Evolutionary conservation across 2,329 filamentous ascomycete species (phyloP).

Genomic region (Paecilomyces sp.): DNA sequence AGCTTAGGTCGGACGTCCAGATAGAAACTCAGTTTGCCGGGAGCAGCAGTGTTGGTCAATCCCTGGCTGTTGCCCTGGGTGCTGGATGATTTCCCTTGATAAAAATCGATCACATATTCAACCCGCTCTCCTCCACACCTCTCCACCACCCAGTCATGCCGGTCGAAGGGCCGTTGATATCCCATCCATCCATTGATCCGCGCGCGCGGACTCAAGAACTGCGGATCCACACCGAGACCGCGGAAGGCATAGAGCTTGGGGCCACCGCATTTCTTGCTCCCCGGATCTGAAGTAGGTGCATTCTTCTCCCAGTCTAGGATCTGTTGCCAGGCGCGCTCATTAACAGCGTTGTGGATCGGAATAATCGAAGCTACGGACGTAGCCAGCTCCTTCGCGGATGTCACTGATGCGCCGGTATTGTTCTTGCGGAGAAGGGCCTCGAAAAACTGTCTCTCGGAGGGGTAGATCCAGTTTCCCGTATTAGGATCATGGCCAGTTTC

Average conservation of each 20-base stretch:
- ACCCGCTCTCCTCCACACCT: conserved; percentile 67
- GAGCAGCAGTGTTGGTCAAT: conserved; percentile 22
- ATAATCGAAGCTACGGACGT: conserved; percentile 86
- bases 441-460: conserved; percentile 96
- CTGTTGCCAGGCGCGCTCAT: conserved; percentile 90
- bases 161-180: conserved; percentile 88
- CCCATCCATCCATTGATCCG: conserved; percentile 75
- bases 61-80: conserved; percentile 17
- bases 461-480: conserved; percentile 93
- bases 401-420: conserved; percentile 53
- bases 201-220: conserved; percentile 69
- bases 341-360: conserved; percentile 96
- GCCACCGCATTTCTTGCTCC: conserved; percentile 61
- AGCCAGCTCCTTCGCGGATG: conserved; percentile 39
- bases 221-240: conserved; percentile 49
- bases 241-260: conserved; percentile 79
- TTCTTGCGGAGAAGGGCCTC: conserved; percentile 92
- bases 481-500: conserved; percentile 64
- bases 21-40: conserved; percentile 53
- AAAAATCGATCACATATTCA: conserved; percentile 98
- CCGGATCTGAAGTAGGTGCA: conserved; percentile 48
- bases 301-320: conserved; percentile 83
- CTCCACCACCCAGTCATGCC: conserved; percentile 96
- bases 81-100: conserved; percentile 58
- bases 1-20: conserved; percentile 60